Conservation (phyloP, 768 basidiomycete species). For the Pleurotus sapidus region DNA sequence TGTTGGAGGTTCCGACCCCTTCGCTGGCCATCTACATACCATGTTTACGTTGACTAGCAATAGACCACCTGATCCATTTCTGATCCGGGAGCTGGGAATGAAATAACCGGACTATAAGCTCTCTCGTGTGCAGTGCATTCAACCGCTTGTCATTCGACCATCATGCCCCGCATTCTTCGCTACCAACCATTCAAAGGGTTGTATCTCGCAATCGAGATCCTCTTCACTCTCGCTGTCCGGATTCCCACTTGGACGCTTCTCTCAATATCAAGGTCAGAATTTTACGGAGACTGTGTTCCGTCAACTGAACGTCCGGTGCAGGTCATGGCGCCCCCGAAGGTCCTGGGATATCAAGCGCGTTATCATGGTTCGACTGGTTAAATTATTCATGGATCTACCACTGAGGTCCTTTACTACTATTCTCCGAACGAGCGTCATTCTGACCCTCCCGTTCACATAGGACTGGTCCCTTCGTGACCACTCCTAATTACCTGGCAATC, state of each 20-base stretch:
- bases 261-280: not conserved
- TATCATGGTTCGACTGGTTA: conserved; percentile 32
- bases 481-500: conserved; percentile 40
- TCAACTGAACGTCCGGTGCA: conserved; percentile 10
- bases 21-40: too few relatives aligned
- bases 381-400: conserved; percentile 21
- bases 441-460: not conserved
- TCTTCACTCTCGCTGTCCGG: not conserved
- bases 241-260: not conserved
- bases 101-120: too few relatives aligned
- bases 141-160: too few relatives aligned
- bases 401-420: conserved; percentile 19
- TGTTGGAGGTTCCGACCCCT: not conserved
- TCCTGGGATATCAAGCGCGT: conserved; percentile 44
- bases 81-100: too few relatives aligned
- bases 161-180: not conserved
- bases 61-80: too few relatives aligned
- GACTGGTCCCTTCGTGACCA: not conserved
- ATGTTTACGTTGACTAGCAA: too few relatives aligned
- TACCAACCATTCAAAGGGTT: not conserved
- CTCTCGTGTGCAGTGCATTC: too few relatives aligned
- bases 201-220: not conserved
- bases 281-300: too few relatives aligned
- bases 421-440: not conserved
- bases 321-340: conserved; percentile 39